Conservation (phyloP, 306 rosid species). For the Trifolium repens region DNA sequence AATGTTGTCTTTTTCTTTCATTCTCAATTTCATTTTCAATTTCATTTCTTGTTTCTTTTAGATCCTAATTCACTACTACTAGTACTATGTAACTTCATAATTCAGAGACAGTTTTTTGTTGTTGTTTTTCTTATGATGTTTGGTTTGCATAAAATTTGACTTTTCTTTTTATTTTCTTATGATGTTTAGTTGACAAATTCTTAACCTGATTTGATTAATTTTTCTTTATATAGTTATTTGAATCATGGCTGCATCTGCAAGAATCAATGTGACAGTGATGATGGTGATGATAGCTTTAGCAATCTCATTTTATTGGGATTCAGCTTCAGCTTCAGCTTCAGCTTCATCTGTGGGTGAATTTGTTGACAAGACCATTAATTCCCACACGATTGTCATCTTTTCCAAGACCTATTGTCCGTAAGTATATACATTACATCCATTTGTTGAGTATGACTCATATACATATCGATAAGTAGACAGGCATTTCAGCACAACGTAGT, state of each 20-base stretch:
- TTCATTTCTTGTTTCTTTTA: neutral
- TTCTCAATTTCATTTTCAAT: neutral
- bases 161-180: neutral
- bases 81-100: no score
- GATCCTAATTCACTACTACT: neutral
- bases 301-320: slow-evolving; percentile 40
- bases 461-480: no score
- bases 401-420: slow-evolving; percentile 98
- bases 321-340: slow-evolving; percentile 51
- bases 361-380: slow-evolving; percentile 70
- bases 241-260: slow-evolving; percentile 43
- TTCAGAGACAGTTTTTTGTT: neutral
- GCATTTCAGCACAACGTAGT: no score
- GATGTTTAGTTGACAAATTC: neutral
- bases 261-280: slow-evolving; percentile 36
- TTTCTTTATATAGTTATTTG: neutral
- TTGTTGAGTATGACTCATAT: neutral
- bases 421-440: neutral
- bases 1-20: neutral
- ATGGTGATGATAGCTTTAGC: slow-evolving; percentile 44
- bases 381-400: slow-evolving; percentile 83
- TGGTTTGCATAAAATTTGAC: neutral
- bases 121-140: neutral
- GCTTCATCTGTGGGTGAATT: slow-evolving; percentile 58
- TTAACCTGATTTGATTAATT: neutral